Evolutionary conservation across 805 yeast genomes (phyloP).

Genomic region (Ogataea nakhonphanomensis): DNA sequence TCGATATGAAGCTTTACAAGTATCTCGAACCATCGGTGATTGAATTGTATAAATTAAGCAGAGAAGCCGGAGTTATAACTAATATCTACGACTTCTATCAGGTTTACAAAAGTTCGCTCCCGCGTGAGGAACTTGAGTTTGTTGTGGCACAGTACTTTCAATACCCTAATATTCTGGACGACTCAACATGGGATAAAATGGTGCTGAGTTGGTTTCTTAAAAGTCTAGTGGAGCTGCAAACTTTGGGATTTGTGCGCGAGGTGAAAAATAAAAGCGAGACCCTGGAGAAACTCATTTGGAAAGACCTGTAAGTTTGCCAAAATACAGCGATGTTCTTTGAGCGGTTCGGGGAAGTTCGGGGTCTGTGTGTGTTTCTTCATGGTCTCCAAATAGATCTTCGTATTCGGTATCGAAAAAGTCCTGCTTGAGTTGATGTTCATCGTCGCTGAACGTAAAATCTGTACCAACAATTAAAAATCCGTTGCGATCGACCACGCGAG

Average conservation of each 20-base stretch:
- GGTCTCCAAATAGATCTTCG: slow-evolving; percentile 2
- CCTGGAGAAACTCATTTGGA: slow-evolving; percentile 72
- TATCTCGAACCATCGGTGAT: slow-evolving; percentile 47
- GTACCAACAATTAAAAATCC: slow-evolving; percentile 14
- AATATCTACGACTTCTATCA: slow-evolving; percentile 35
- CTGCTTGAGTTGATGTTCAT: slow-evolving; percentile 3
- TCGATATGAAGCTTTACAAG: slow-evolving; percentile 30
- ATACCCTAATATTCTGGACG: slow-evolving; percentile 19
- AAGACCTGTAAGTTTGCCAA: slow-evolving; percentile 43
- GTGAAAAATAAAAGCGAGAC: slow-evolving; percentile 57
- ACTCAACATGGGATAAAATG: slow-evolving; percentile 57
- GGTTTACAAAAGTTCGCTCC: slow-evolving; percentile 35
- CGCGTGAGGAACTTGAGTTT: slow-evolving; percentile 16
- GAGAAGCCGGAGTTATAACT: slow-evolving; percentile 69
- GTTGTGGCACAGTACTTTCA: slow-evolving; percentile 12
- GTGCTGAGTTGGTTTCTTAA: slow-evolving; percentile 73
- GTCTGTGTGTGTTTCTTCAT: slow-evolving; percentile 1
- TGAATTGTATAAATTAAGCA: slow-evolving; percentile 61
- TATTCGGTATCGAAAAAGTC: slow-evolving; percentile 10
- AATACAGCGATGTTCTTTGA: slow-evolving; percentile 24
- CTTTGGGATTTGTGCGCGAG: slow-evolving; percentile 66
- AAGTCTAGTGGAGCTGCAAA: slow-evolving; percentile 64
- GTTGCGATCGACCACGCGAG: slow-evolving; percentile 1
- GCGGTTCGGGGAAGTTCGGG: background rate
- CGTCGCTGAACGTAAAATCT: slow-evolving; percentile 10